Base-by-base conservation (phyloP, 495 filamentous ascomycete genomes). In the Parathielavia appendiculata region DNA sequence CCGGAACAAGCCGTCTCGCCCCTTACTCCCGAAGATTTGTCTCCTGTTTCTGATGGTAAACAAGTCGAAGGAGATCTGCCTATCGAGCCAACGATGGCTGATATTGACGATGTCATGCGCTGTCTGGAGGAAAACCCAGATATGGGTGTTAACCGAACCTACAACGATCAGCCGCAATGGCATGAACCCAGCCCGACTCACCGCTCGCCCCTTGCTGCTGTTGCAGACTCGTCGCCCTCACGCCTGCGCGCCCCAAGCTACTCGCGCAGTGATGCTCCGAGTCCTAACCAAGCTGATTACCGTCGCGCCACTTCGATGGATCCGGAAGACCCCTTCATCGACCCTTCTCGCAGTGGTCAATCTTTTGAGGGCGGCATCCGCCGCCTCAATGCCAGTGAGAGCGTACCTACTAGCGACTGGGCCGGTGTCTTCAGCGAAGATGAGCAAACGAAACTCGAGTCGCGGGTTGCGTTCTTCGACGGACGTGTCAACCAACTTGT, bases 71-170 rank as follows among this genome's bases (percentile, higher is more conserved):
- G 40, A 23, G 58, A 32, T 16, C 63, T 65, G 32, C 58, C 60
- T 23, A 46, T 58, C n/a, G 74, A 82, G 45, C 83, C 82, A 22
- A 84, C 87, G 43, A 86, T 88, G 59, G 84, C 86, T 55, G 90
- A 95, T 67, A 85, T 95, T 61, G 90, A 95, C 70, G 88, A 83
- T 26, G 78, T 95, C 52, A 93, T 95, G 89, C 84, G 85, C 17
- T 86, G 90, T 48, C 78, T 95, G 51, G 86, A 91, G 66, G 78
- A 82, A 46, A 81, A 87, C 57, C 86, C 86, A 0, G 82, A 86
- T 56, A 78, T 87, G 66, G 87, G 88, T 10, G 80, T 91, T 57
- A 87, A 88, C 64, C 78, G 83, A 66, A 70, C 79, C 40, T 68
- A 75, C 56, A 80, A 80, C 20, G 72, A 73, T 20, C 51, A 60